Evolutionary conservation across 1,284 basidiomycete genomes (phyloP).

Genomic region (Austroboletus novae-zelandiae): DNA sequence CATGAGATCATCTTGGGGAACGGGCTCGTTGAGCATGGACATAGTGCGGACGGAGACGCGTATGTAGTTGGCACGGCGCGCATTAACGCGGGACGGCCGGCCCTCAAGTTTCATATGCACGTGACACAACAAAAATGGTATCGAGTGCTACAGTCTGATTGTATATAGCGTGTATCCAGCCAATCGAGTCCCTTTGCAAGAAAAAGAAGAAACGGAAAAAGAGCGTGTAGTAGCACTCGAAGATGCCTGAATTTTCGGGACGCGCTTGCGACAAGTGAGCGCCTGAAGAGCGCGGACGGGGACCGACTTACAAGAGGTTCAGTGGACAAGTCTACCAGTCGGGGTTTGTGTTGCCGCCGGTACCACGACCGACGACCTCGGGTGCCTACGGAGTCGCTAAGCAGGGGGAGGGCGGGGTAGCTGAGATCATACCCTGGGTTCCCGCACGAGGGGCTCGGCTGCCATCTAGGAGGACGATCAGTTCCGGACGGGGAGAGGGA

Average conservation of each 20-base stretch:
- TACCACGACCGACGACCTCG: slow-evolving; percentile 18
- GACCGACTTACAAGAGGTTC: slow-evolving; percentile 11
- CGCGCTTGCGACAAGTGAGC: slow-evolving; percentile 2
- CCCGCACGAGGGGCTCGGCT: slow-evolving; percentile 6
- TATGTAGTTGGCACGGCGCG: slow-evolving; percentile 7
- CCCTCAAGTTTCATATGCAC: slow-evolving; percentile 16
- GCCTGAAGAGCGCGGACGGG: not conserved
- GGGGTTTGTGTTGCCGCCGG: slow-evolving; percentile 12
- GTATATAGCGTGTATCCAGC: not conserved
- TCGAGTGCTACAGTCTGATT: not conserved
- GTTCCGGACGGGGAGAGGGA: not conserved
- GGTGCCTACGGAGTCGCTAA: slow-evolving; percentile 16
- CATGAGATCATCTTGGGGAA: slow-evolving; percentile 69
- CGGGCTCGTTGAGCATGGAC: slow-evolving; percentile 59
- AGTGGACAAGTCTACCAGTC: slow-evolving; percentile 23
- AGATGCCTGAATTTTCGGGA: slow-evolving; percentile 5
- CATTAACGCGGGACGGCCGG: slow-evolving; percentile 27
- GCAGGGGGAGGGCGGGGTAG: not conserved
- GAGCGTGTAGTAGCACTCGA: not conserved
- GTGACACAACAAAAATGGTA: not conserved
- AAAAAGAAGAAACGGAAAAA: not conserved
- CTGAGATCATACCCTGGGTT: slow-evolving; percentile 12
- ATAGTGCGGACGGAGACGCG: slow-evolving; percentile 37
- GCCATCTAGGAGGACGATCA: slow-evolving; percentile 14
- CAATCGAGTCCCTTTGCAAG: not conserved